These are phyloP conservation scores for Linanthus parryae DNA, from an alignment of 148 eudicot species.

Conservation along the genomic window DNA sequence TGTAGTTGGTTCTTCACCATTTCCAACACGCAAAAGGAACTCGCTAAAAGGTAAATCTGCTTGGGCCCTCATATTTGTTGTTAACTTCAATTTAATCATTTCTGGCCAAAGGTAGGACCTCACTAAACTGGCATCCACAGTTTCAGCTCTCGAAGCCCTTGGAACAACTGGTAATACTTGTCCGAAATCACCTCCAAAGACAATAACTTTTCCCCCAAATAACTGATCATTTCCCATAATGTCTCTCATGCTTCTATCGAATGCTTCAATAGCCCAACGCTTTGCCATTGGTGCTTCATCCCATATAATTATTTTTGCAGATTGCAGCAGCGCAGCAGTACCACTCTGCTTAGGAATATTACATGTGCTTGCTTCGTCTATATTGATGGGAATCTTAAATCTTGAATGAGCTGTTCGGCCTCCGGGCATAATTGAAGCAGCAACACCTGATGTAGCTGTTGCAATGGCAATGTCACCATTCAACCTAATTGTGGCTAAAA, in stretches of 20 bases:
- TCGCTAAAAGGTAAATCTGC: background rate
- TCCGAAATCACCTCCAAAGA: background rate
- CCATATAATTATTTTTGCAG: background rate
- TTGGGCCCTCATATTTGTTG: background rate
- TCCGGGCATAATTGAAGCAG: background rate
- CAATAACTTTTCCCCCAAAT: background rate
- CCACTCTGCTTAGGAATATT: background rate
- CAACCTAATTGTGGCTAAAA: background rate
- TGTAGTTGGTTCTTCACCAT: background rate
- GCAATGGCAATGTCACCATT: background rate
- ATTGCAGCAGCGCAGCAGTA: background rate
- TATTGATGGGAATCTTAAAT: background rate
- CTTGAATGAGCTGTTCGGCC: background rate
- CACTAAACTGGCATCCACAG: background rate
- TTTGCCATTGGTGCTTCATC: background rate
- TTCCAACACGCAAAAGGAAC: background rate
- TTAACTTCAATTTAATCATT: background rate
- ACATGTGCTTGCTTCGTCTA: background rate
- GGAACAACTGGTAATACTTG: background rate
- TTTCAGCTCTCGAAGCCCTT: background rate
- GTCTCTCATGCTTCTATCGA: background rate
- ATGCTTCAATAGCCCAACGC: background rate
- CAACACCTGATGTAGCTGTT: background rate
- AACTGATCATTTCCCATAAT: background rate
- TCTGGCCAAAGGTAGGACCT: background rate